These are phyloP conservation scores for Orbilia brochopaga DNA, from an alignment of 2,329 filamentous ascomycete genomes.

Conservation along the genomic window DNA sequence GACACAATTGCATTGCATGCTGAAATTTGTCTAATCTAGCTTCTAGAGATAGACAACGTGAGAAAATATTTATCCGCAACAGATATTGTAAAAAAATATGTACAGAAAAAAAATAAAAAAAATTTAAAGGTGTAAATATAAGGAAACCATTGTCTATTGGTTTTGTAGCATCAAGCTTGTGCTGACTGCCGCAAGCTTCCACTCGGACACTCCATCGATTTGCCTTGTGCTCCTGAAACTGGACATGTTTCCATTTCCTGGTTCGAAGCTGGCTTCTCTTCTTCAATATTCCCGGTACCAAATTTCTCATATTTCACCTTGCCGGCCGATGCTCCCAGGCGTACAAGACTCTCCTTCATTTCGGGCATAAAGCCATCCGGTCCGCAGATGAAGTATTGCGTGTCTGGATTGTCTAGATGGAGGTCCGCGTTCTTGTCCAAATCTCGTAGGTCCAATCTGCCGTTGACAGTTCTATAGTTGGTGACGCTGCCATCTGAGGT, in stretches of 20 bases:
- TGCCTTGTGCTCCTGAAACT: conserved; percentile 12
- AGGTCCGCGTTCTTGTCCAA: conserved; percentile 65
- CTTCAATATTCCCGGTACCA: conserved; percentile 63
- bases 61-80: no score
- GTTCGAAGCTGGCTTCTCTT: conserved; percentile 46
- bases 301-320: conserved; percentile 73
- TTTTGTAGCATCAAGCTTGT: no score
- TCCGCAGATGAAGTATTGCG: conserved; percentile 76
- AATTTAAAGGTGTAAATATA: no score
- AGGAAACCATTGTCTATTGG: no score
- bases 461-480: conserved; percentile 66
- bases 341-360: conserved; percentile 63
- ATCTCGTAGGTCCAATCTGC: conserved; percentile 66
- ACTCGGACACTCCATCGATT: neutral
- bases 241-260: conserved; percentile 1
- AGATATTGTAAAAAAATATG: no score
- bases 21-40: no score
- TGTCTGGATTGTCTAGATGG: conserved; percentile 63
- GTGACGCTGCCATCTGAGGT: conserved; percentile 61
- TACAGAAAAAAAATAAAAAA: no score
- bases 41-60: no score
- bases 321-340: conserved; percentile 65
- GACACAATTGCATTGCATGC: no score
- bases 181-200: no score
- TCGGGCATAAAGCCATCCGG: conserved; percentile 73